phyloP scores from a whole-genome alignment of 805 yeast genomes.

The Sugiyamaella boreocaroliniensis region DNA sequence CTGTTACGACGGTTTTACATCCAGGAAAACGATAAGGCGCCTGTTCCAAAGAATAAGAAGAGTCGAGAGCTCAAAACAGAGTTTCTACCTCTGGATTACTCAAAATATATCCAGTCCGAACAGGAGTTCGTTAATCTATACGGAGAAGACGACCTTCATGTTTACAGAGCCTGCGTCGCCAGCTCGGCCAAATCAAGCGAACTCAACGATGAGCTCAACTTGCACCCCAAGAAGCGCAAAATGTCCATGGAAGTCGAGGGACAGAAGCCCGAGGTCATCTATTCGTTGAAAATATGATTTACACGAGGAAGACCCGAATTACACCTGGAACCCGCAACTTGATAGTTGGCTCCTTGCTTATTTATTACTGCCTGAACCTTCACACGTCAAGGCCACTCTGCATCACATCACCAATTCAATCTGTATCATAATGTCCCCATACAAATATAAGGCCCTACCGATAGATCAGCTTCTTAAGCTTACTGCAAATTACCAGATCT shows the following conservation, averaged over 20 bases:
- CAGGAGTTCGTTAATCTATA: conserved; percentile 47
- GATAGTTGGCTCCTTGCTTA: too few species aligned
- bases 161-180: conserved; percentile 14
- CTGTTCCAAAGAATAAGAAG: conserved; percentile 68
- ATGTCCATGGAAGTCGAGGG: conserved; percentile 14
- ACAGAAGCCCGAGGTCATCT: conserved; percentile 6
- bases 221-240: conserved; percentile 13
- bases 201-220: not conserved
- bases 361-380: not conserved
- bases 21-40: conserved; percentile 79
- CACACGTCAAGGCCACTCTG: not conserved
- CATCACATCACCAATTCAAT: too few species aligned
- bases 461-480: too few species aligned
- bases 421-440: too few species aligned
- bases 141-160: conserved; percentile 35
- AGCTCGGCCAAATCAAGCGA: conserved; percentile 1
- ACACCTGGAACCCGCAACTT: too few species aligned
- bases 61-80: conserved; percentile 44
- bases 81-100: conserved; percentile 51
- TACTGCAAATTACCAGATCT: too few species aligned
- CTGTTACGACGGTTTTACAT: conserved; percentile 77
- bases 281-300: conserved; percentile 3
- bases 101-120: conserved; percentile 40
- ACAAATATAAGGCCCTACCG: too few species aligned
- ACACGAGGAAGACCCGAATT: not conserved